Evolutionary conservation across 2,329 filamentous ascomycete genomes (phyloP).

Genomic region (Blumeriella jaapii): DNA sequence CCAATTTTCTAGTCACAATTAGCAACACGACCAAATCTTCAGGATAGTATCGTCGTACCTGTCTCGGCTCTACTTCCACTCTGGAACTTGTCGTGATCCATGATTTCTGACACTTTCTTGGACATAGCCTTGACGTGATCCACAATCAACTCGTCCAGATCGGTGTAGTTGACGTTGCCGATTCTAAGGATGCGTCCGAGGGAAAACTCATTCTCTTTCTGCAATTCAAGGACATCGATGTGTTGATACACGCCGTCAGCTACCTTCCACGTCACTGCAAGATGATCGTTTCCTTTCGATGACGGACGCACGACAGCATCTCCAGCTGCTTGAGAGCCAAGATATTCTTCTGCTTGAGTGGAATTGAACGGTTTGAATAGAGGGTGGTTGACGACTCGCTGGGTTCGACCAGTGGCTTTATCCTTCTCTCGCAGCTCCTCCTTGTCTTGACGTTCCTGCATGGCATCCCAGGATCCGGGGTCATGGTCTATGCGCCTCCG

Average conservation of each 20-base stretch:
- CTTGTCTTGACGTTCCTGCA: constrained; percentile 68
- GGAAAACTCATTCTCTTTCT: constrained; percentile 95
- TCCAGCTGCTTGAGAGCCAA: constrained; percentile 73
- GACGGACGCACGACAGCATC: constrained; percentile 93
- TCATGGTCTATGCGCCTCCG: constrained; percentile 58
- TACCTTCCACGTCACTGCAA: constrained; percentile 97
- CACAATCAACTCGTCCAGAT: constrained; percentile 94
- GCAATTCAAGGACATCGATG: constrained; percentile 90
- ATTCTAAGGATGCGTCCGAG: constrained; percentile 80
- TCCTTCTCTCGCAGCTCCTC: constrained; percentile 80
- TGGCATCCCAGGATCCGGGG: constrained; percentile 77
- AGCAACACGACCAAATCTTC: constrained; percentile 4
- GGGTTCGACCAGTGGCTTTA: constrained; percentile 70
- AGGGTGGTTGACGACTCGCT: constrained; percentile 95
- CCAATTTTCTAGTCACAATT: constrained; percentile 63
- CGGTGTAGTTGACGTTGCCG: constrained; percentile 79
- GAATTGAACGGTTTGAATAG: constrained; percentile 91
- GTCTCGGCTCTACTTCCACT: constrained; percentile 67
- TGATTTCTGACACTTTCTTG: constrained; percentile 93
- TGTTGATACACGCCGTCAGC: constrained; percentile 94
- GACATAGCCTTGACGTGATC: constrained; percentile 97
- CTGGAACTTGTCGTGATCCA: constrained; percentile 89
- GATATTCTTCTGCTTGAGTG: constrained; percentile 82
- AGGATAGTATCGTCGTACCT: constrained; percentile 45
- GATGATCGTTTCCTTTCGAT: constrained; percentile 87